phyloP scores from a whole-genome alignment of 352 stramenopile genomes.

The Phytopythium kandeliae region DNA sequence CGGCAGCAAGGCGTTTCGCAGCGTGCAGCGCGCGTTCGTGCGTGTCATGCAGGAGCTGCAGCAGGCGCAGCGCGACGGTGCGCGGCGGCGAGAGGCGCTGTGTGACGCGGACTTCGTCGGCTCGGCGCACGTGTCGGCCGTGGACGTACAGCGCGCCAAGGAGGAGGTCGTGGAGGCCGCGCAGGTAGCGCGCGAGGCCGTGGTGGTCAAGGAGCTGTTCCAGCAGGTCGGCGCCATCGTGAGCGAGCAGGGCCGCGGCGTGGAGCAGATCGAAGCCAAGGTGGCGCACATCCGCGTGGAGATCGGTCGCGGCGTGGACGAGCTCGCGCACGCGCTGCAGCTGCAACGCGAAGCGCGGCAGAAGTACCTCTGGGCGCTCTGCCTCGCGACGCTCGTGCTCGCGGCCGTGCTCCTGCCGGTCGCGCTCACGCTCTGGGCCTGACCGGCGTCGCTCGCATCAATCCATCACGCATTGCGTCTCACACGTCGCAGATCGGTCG shows the following conservation, averaged over 20 bases:
- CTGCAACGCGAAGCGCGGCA: slow-evolving; percentile 57
- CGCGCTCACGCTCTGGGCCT: slow-evolving; percentile 26
- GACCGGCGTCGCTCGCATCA: not conserved
- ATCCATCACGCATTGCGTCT: not conserved
- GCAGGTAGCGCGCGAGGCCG: slow-evolving; percentile 55
- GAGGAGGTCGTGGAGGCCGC: slow-evolving; percentile 65
- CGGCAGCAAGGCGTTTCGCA: slow-evolving; percentile 38
- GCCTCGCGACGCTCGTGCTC: slow-evolving; percentile 25
- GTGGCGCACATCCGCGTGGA: slow-evolving; percentile 66
- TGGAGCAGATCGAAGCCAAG: slow-evolving; percentile 69
- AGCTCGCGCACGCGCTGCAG: slow-evolving; percentile 52
- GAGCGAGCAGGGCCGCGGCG: slow-evolving; percentile 54
- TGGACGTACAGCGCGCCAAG: slow-evolving; percentile 72
- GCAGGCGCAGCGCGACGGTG: slow-evolving; percentile 43
- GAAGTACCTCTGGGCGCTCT: slow-evolving; percentile 50
- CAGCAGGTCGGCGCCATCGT: slow-evolving; percentile 59
- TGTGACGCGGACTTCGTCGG: slow-evolving; percentile 69
- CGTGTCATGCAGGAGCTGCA: slow-evolving; percentile 68
- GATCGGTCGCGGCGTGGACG: slow-evolving; percentile 68
- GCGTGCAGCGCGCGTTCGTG: slow-evolving; percentile 57
- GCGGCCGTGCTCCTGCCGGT: slow-evolving; percentile 48
- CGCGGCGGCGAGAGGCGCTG: slow-evolving; percentile 48
- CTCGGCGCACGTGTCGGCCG: slow-evolving; percentile 33
- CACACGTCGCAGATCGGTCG: slow-evolving; percentile 6
- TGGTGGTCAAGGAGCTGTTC: slow-evolving; percentile 66